Evolutionary conservation across 2,329 filamentous ascomycete species (phyloP).

Genomic region (Elsinoe australis): DNA sequence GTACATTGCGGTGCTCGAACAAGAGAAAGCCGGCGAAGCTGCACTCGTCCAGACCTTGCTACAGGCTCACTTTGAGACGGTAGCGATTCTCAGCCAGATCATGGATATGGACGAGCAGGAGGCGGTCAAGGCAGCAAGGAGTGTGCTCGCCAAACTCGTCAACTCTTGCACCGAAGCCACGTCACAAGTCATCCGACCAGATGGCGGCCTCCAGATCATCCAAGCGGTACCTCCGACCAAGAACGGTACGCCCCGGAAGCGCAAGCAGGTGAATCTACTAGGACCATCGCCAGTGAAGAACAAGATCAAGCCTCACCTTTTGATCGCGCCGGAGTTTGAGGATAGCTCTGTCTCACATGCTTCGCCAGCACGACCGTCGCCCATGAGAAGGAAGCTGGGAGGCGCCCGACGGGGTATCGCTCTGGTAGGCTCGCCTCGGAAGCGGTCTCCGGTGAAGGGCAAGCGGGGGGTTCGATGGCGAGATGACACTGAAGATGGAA

Average conservation of each 20-base stretch:
- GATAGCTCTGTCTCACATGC: constrained; percentile 20
- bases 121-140: constrained; percentile 70
- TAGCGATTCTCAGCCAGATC: constrained; percentile 74
- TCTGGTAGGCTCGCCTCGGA: constrained; percentile 65
- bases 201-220: constrained; percentile 56
- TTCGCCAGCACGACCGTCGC: constrained; percentile 57
- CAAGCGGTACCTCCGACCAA: constrained; percentile 64
- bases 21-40: constrained; percentile 73
- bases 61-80: constrained; percentile 84
- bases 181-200: constrained; percentile 82
- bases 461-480: constrained; percentile 85
- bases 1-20: constrained; percentile 67
- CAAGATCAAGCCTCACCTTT: constrained; percentile 32
- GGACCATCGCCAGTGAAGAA: constrained; percentile 44
- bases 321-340: constrained; percentile 34
- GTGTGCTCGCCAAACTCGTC: constrained; percentile 68
- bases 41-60: constrained; percentile 74
- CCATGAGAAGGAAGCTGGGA: constrained; percentile 64
- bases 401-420: constrained; percentile 61
- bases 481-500: constrained; percentile 79
- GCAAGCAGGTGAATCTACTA: constrained; percentile 44
- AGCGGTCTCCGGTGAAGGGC: constrained; percentile 53
- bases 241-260: constrained; percentile 68
- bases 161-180: constrained; percentile 66
- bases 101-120: constrained; percentile 75